Conservation (phyloP, 2,329 filamentous ascomycete species). For the Colletotrichum somersetense region DNA sequence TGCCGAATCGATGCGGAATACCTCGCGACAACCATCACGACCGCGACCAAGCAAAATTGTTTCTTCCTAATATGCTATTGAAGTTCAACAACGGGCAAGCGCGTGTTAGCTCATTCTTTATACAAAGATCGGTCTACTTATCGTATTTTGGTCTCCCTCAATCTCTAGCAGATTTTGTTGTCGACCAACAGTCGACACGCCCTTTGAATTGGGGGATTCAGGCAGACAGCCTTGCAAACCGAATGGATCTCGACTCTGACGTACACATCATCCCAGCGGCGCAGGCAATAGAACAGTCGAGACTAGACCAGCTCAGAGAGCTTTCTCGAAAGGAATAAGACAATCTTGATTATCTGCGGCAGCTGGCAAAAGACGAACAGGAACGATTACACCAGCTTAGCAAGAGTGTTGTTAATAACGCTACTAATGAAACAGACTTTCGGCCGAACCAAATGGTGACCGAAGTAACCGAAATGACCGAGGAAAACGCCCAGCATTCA, state of each 20-base stretch:
- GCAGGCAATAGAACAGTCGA: neutral
- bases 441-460: neutral
- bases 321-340: slow-evolving; percentile 9
- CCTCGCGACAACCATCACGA: slow-evolving; percentile 3
- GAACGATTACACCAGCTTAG: slow-evolving; percentile 5
- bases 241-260: neutral
- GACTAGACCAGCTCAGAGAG: slow-evolving; percentile 7
- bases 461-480: no score
- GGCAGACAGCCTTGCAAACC: neutral
- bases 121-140: slow-evolving; percentile 5
- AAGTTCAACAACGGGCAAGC: neutral
- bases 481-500: neutral
- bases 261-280: neutral
- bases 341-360: slow-evolving; percentile 2
- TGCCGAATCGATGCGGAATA: neutral
- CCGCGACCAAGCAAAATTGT: slow-evolving; percentile 1
- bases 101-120: slow-evolving; percentile 4
- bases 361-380: slow-evolving; percentile 5
- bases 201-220: neutral
- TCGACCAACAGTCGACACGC: neutral
- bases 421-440: neutral
- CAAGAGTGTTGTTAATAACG: neutral
- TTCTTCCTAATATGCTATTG: slow-evolving; percentile 6
- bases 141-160: slow-evolving; percentile 3
- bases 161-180: slow-evolving; percentile 7